These are phyloP conservation scores for Amphichorda felina DNA, from an alignment of 2,329 filamentous ascomycete genomes.

Conservation along the genomic window DNA sequence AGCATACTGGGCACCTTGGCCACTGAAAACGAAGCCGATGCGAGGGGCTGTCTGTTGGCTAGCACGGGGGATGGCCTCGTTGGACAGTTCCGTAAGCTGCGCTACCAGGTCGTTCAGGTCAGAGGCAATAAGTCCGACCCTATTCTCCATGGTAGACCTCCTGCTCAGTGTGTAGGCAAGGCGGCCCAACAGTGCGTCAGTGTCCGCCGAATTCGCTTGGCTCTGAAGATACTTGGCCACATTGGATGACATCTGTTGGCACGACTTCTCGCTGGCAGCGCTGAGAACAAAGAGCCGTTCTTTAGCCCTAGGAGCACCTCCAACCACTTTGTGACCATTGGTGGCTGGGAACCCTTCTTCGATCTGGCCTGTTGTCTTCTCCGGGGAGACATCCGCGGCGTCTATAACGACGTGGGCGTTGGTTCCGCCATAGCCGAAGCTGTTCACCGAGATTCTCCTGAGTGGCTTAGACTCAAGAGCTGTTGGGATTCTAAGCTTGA, in stretches of 20 bases:
- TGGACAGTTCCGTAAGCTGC: no score
- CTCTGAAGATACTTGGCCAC: no score
- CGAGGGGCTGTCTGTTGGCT: not conserved
- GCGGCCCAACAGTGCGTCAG: not conserved
- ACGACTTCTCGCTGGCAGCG: not conserved
- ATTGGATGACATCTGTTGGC: not conserved
- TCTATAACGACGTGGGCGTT: constrained; percentile 28
- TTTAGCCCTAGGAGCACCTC: not conserved
- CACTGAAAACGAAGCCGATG: constrained; percentile 10
- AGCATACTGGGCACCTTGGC: constrained; percentile 13
- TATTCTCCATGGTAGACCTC: constrained; percentile 6
- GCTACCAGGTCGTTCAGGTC: not conserved
- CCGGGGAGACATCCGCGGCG: not conserved
- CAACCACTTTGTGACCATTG: constrained; percentile 2
- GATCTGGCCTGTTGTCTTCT: not conserved
- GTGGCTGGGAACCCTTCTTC: constrained; percentile 5
- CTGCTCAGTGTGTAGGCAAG: constrained; percentile 10
- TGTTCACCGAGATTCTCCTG: constrained; percentile 28
- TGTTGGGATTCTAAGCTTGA: constrained; percentile 13
- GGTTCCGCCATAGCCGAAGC: constrained; percentile 29
- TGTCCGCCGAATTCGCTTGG: no score
- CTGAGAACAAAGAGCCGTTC: constrained; percentile 1
- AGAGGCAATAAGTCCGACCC: constrained; percentile 10
- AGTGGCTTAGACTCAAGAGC: constrained; percentile 14
- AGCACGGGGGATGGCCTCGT: not conserved